A percentile compares a stretch with the other conserved stretches of the same genome.
phyloP scores from a whole-genome alignment of 2,329 filamentous ascomycete genomes.

The Phaeophleospora eucalypticola region DNA sequence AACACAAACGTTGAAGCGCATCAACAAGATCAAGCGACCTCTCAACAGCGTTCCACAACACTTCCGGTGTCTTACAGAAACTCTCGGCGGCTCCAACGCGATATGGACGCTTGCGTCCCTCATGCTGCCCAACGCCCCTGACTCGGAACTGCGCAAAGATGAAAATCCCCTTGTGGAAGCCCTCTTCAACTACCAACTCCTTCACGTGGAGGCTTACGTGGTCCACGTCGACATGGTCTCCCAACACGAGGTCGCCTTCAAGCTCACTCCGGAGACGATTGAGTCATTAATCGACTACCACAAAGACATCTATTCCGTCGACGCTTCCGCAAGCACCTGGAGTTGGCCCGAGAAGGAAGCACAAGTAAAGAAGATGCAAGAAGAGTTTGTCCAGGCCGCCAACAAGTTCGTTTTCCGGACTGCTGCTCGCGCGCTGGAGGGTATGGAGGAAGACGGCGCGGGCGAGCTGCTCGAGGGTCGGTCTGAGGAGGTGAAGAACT shows the following conservation, averaged over 20 bases:
- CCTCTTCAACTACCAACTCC: constrained; percentile 85
- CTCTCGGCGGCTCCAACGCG: constrained; percentile 79
- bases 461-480: constrained; percentile 89
- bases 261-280: constrained; percentile 92
- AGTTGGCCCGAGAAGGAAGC: constrained; percentile 95
- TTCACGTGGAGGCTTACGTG: constrained; percentile 94
- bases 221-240: constrained; percentile 99
- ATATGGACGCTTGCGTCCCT: constrained; percentile 93
- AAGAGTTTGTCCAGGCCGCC: constrained; percentile 91
- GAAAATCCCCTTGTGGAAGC: constrained; percentile 78
- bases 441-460: constrained; percentile 91
- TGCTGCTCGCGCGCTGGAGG: constrained; percentile 82
- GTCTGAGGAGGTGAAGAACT: constrained; percentile 88
- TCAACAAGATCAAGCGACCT: constrained; percentile 93
- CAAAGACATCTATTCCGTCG: constrained; percentile 88
- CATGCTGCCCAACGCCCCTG: constrained; percentile 86
- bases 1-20: constrained; percentile 91
- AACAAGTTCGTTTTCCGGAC: constrained; percentile 97
- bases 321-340: constrained; percentile 83
- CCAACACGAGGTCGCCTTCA: constrained; percentile 95
- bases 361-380: constrained; percentile 94
- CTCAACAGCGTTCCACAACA: constrained; percentile 96
- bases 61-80: constrained; percentile 91
- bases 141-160: constrained; percentile 78
- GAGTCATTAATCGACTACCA: constrained; percentile 91